Evolutionary conservation across 148 eudicot species (phyloP).

Genomic region (Pharnaceum exiguum): DNA sequence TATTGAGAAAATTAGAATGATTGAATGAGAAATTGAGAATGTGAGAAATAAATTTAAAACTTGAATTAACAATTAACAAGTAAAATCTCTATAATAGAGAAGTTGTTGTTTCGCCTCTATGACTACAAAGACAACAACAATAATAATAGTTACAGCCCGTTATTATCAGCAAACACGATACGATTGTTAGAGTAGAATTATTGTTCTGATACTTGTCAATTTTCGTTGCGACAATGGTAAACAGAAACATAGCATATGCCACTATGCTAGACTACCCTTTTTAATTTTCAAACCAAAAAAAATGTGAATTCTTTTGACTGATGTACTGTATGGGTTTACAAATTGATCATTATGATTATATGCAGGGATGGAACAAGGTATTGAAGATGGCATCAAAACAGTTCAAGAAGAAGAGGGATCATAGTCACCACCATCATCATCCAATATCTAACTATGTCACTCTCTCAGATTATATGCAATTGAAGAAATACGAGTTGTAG

Average conservation of each 20-base stretch:
- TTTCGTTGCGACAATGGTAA: too few relatives aligned
- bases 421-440: slow-evolving; percentile 9
- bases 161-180: too few relatives aligned
- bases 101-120: too few relatives aligned
- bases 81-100: too few relatives aligned
- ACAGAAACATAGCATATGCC: too few relatives aligned
- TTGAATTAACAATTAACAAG: too few relatives aligned
- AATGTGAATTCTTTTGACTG: neutral
- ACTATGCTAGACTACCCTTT: too few relatives aligned
- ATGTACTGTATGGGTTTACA: neutral
- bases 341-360: neutral
- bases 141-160: too few relatives aligned
- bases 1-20: neutral
- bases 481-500: slow-evolving; percentile 8
- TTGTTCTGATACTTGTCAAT: too few relatives aligned
- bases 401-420: slow-evolving; percentile 33
- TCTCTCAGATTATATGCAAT: slow-evolving; percentile 25
- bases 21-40: neutral
- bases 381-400: slow-evolving; percentile 35
- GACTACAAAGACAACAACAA: too few relatives aligned
- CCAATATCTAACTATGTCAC: slow-evolving; percentile 25
- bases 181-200: too few relatives aligned
- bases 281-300: neutral
- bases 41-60: too few relatives aligned
- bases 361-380: slow-evolving; percentile 42